Percentiles rank a stretch among this genome's conserved stretches.
Conservation (phyloP, 2,329 filamentous ascomycete species). For the Lecanicillium sp. region DNA sequence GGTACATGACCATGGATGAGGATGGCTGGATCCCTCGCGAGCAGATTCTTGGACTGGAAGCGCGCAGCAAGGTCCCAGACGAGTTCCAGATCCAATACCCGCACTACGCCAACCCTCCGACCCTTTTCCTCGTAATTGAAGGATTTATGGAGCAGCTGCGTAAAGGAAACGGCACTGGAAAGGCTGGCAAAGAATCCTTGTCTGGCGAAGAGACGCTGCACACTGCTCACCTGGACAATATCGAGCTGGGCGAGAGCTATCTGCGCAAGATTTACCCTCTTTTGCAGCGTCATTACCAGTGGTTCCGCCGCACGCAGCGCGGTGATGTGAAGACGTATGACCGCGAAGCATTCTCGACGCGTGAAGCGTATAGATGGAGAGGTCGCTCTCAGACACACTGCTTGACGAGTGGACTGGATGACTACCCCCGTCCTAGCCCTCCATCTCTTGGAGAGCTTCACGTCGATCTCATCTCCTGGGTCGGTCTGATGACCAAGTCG, state of each 20-base stretch:
- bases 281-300: conserved; percentile 81
- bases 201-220: conserved; percentile 39
- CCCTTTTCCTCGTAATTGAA: conserved; percentile 83
- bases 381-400: conserved; percentile 82
- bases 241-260: conserved; percentile 60
- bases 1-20: conserved; percentile 93
- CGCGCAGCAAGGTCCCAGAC: conserved; percentile 83
- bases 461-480: conserved; percentile 90
- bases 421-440: conserved; percentile 89
- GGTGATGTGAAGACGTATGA: conserved; percentile 91
- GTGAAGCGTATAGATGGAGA: conserved; percentile 91
- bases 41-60: conserved; percentile 87
- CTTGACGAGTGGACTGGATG: conserved; percentile 87
- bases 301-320: conserved; percentile 87
- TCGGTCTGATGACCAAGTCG: conserved; percentile 91
- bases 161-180: conserved; percentile 38
- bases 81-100: conserved; percentile 96
- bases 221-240: conserved; percentile 58
- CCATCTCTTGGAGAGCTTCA: conserved; percentile 95
- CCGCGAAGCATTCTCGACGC: conserved; percentile 76
- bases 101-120: conserved; percentile 95
- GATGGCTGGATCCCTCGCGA: conserved; percentile 97
- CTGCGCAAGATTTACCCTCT: conserved; percentile 75
- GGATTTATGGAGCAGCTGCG: conserved; percentile 73
- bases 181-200: conserved; percentile 34